Conservation (phyloP, 2,329 filamentous ascomycete genomes). For the Diplodia intermedia region DNA sequence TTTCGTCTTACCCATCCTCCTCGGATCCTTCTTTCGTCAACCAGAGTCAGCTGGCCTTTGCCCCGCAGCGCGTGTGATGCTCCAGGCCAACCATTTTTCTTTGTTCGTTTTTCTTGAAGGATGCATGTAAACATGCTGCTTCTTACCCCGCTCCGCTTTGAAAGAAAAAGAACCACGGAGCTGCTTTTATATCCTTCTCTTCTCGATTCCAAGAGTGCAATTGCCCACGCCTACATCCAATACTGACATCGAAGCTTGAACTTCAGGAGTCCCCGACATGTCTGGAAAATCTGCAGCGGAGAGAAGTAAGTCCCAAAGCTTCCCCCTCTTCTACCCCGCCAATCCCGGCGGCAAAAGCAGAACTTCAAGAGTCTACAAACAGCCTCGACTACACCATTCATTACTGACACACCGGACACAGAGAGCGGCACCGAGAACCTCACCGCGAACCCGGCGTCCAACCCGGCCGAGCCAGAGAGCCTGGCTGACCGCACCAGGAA, state of each 20-base stretch:
- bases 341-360: background rate
- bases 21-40: constrained; percentile 14
- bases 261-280: constrained; percentile 21
- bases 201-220: background rate
- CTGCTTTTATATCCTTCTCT: background rate
- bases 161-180: background rate
- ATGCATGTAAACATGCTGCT: background rate
- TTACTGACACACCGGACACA: background rate
- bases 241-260: background rate
- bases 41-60: constrained; percentile 5
- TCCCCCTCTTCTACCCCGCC: background rate
- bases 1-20: background rate
- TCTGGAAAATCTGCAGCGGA: constrained; percentile 19
- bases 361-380: background rate
- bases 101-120: background rate
- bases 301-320: background rate
- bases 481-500: constrained; percentile 28
- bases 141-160: no score
- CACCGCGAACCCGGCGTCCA: background rate
- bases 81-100: background rate
- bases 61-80: background rate
- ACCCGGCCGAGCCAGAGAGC: background rate
- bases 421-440: background rate
- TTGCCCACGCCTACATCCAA: background rate
- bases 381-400: background rate